A percentile compares a stretch with the other conserved stretches of the same genome.
Conservation (phyloP, 257 asterid species). For the Avicennia marina region DNA sequence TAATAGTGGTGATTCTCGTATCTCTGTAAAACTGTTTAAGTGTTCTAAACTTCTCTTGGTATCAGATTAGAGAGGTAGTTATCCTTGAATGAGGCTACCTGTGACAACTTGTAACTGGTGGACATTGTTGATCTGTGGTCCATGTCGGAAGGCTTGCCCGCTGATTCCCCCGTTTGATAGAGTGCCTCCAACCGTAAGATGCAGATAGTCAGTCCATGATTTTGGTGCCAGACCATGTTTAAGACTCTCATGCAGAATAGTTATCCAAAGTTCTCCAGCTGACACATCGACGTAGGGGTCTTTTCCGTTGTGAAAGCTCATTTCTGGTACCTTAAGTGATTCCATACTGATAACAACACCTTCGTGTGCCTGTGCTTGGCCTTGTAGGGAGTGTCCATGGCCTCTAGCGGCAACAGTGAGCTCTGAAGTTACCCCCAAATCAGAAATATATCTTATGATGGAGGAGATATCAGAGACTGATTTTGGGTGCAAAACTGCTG, state of each 20-base stretch:
- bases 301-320: slow-evolving; percentile 46
- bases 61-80: too few relatives aligned
- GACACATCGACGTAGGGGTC: slow-evolving; percentile 71
- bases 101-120: slow-evolving; percentile 86
- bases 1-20: too few relatives aligned
- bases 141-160: slow-evolving; percentile 89
- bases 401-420: slow-evolving; percentile 83
- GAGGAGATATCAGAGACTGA: slow-evolving; percentile 70
- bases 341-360: slow-evolving; percentile 77
- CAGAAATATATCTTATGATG: slow-evolving; percentile 38
- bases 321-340: slow-evolving; percentile 37
- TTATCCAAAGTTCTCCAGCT: slow-evolving; percentile 85
- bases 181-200: slow-evolving; percentile 91
- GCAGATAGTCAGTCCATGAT: slow-evolving; percentile 97
- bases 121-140: slow-evolving; percentile 92
- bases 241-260: slow-evolving; percentile 70
- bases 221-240: slow-evolving; percentile 74
- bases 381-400: slow-evolving; percentile 76
- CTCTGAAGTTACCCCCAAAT: slow-evolving; percentile 40
- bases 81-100: too few relatives aligned
- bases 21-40: too few relatives aligned
- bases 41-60: too few relatives aligned
- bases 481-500: slow-evolving; percentile 64
- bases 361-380: slow-evolving; percentile 74
- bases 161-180: slow-evolving; percentile 91